phyloP scores from a whole-genome alignment of 2,329 filamentous ascomycete species.

The Ceratocystis cacaofunesta region DNA sequence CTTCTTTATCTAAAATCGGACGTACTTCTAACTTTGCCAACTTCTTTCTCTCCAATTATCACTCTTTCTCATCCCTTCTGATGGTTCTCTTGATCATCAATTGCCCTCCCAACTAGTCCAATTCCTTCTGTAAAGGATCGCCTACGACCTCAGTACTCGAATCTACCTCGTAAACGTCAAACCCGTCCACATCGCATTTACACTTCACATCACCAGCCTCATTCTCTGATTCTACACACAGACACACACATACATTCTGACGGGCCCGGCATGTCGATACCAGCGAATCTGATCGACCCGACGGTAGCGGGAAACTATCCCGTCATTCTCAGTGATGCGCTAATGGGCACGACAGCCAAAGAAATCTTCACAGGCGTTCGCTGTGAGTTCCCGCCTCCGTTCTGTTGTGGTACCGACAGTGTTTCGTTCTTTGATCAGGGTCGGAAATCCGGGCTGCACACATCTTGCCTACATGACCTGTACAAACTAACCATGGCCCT shows the following conservation, averaged over 20 bases:
- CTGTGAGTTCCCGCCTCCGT: constrained; percentile 28
- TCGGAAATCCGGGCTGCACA: background rate
- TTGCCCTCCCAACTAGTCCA: background rate
- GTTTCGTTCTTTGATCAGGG: background rate
- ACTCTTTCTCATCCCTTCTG: background rate
- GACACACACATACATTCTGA: background rate
- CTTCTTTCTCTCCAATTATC: background rate
- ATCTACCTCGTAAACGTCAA: background rate
- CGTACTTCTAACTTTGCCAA: background rate
- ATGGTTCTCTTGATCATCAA: background rate
- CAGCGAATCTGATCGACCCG: constrained; percentile 35
- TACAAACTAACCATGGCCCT: background rate
- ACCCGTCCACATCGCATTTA: background rate
- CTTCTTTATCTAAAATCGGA: background rate
- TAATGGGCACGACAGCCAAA: constrained; percentile 40
- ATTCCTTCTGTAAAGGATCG: constrained; percentile 5
- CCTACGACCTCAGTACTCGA: background rate
- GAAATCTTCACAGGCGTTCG: constrained; percentile 45
- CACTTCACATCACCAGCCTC: background rate
- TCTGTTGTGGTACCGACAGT: constrained; percentile 1
- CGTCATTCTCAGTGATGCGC: constrained; percentile 46
- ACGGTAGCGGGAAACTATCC: constrained; percentile 47
- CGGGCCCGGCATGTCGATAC: constrained; percentile 7
- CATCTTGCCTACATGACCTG: background rate
- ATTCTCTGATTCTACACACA: background rate